Evolutionary conservation across 345 rosid species (phyloP).

Genomic region (Anacardium occidentale): DNA sequence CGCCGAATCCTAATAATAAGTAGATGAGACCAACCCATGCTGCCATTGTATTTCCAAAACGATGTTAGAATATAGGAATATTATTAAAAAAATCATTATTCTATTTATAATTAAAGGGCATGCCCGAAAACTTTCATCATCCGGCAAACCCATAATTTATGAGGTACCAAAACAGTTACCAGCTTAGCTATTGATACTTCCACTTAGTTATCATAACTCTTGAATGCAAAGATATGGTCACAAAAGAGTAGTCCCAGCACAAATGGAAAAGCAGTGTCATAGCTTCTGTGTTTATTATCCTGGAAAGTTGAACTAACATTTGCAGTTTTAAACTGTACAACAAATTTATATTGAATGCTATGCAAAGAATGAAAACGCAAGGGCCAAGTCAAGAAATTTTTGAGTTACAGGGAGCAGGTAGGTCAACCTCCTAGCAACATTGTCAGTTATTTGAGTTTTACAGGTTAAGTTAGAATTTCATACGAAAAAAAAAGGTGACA

Average conservation of each 20-base stretch:
- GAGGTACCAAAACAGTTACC: not conserved
- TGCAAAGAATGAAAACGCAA: not conserved
- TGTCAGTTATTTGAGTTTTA: not conserved
- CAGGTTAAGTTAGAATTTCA: not conserved
- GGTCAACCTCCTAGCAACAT: not conserved
- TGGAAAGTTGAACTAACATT: not conserved
- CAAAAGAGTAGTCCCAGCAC: too few relatives aligned
- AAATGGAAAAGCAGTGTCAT: not conserved
- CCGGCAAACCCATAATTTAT: not conserved
- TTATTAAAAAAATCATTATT: not conserved
- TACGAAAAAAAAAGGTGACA: not conserved
- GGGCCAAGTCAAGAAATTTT: not conserved
- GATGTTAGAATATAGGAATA: not conserved
- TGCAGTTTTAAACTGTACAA: not conserved
- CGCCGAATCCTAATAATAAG: constrained; percentile 79
- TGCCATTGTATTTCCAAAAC: constrained; percentile 27
- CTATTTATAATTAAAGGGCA: not conserved
- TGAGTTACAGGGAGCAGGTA: not conserved
- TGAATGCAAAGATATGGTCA: not conserved
- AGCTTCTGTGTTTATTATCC: not conserved
- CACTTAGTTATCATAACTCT: not conserved
- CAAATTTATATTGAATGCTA: not conserved
- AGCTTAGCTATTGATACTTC: not conserved
- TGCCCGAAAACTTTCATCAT: not conserved
- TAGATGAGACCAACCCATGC: constrained; percentile 75